Conservation (phyloP, 176 grass and related monocot genomes). For the Oropetium thomaeum region DNA sequence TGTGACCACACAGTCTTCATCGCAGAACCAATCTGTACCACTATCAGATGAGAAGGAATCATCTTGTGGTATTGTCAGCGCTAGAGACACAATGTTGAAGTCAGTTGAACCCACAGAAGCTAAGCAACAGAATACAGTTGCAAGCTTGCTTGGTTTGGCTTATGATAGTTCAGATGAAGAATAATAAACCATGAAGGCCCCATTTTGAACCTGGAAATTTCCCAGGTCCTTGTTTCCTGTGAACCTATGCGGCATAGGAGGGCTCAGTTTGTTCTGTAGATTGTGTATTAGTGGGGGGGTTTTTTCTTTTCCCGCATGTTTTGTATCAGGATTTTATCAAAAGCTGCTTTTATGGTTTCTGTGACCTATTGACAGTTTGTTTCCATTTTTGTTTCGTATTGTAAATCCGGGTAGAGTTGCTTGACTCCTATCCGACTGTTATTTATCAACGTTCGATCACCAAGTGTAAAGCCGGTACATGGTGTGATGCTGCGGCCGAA, state of each 20-base stretch:
- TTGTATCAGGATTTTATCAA: conserved; percentile 4
- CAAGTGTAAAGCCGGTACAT: too few species aligned
- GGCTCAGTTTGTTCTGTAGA: conserved; percentile 7
- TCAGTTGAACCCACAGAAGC: background rate
- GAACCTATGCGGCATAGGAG: background rate
- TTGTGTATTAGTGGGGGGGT: conserved; percentile 44
- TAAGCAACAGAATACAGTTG: conserved; percentile 33
- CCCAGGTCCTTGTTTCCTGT: background rate
- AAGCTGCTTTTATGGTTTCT: background rate
- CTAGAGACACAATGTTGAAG: conserved; percentile 13
- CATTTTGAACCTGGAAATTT: background rate
- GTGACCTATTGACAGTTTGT: background rate
- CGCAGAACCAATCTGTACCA: background rate
- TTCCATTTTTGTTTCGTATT: too few species aligned
- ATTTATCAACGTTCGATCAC: too few species aligned
- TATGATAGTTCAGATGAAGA: conserved; percentile 84
- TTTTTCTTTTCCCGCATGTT: conserved; percentile 13
- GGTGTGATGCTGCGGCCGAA: too few species aligned
- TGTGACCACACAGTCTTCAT: background rate
- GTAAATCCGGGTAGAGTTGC: too few species aligned
- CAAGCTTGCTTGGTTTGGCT: conserved; percentile 76
- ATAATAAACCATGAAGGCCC: conserved; percentile 12
- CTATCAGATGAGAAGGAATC: conserved; percentile 21
- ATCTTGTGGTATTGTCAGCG: background rate
- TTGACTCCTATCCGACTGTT: too few species aligned